These are phyloP conservation scores for Syzygium grande DNA, from an alignment of 345 rosid species.

Conservation along the genomic window DNA sequence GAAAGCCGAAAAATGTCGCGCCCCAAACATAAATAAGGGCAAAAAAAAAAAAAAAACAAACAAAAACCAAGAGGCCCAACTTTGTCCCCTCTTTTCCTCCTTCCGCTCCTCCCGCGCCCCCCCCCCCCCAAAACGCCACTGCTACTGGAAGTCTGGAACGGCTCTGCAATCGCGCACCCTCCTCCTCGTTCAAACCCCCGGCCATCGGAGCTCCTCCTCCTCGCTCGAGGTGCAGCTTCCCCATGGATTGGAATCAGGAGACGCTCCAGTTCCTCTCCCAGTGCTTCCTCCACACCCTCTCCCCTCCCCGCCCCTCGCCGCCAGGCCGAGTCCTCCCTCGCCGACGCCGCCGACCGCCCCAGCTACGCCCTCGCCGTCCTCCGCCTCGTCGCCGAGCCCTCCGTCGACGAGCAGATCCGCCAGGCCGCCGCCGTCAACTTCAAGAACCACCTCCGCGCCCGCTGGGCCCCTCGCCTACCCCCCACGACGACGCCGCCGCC, in stretches of 20 bases:
- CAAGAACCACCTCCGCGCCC: conserved; percentile 81
- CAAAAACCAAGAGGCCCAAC: no score
- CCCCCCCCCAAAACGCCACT: background rate
- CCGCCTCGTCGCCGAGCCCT: conserved; percentile 62
- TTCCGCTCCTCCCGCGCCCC: no score
- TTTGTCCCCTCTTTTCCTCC: rapidly evolving
- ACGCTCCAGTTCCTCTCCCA: conserved; percentile 72
- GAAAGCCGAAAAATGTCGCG: background rate
- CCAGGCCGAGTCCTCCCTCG: conserved; percentile 61
- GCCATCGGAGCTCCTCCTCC: background rate
- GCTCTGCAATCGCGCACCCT: background rate
- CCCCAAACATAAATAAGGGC: background rate
- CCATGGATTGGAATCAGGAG: conserved; percentile 59
- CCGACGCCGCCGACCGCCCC: conserved; percentile 54
- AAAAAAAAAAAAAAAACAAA: no score
- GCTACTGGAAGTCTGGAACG: background rate
- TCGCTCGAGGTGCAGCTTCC: background rate
- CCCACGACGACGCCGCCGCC: conserved; percentile 13
- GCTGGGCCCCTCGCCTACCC: conserved; percentile 51
- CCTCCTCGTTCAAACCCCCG: background rate
- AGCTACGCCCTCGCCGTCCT: conserved; percentile 79
- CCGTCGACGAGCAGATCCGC: conserved; percentile 83
- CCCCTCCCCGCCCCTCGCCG: conserved; percentile 81
- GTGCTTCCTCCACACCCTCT: conserved; percentile 77
- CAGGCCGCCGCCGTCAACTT: conserved; percentile 94